phyloP scores from a whole-genome alignment of 192 early-diverging fungal species.

The Umbelopsis sp. region DNA sequence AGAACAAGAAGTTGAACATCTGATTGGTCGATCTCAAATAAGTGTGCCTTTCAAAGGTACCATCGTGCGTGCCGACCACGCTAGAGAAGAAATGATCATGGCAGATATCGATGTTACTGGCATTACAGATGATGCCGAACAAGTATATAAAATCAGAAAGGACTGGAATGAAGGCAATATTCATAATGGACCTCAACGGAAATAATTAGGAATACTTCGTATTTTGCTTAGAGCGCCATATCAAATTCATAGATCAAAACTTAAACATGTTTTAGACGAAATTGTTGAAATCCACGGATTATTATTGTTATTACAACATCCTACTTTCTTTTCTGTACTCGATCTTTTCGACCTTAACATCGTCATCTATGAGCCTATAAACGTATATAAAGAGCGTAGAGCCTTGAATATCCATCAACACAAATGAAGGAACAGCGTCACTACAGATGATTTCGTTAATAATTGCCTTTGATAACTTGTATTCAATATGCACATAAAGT shows the following conservation, averaged over 20 bases:
- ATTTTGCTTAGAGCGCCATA: not conserved
- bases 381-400: conserved; percentile 81
- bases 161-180: conserved; percentile 20
- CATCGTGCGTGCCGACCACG: conserved; percentile 16
- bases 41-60: conserved; percentile 31
- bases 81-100: conserved; percentile 33
- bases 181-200: not conserved
- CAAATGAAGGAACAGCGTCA: conserved; percentile 86
- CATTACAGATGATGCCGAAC: conserved; percentile 21
- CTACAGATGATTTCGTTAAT: conserved; percentile 26
- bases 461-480: not conserved
- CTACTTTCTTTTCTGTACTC: conserved; percentile 72
- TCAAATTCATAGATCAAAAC: not conserved
- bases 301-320: conserved; percentile 27
- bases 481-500: not conserved
- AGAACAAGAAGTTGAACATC: conserved; percentile 14
- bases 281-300: not conserved
- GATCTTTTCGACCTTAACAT: conserved; percentile 92
- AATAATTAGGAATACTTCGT: not conserved
- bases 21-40: conserved; percentile 29
- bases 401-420: conserved; percentile 91
- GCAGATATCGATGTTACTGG: conserved; percentile 13
- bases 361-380: conserved; percentile 89
- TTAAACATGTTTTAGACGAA: conserved; percentile 9
- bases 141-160: conserved; percentile 26